These are phyloP conservation scores for Arctium minus DNA, from an alignment of 129 eudicot species.

Conservation along the genomic window DNA sequence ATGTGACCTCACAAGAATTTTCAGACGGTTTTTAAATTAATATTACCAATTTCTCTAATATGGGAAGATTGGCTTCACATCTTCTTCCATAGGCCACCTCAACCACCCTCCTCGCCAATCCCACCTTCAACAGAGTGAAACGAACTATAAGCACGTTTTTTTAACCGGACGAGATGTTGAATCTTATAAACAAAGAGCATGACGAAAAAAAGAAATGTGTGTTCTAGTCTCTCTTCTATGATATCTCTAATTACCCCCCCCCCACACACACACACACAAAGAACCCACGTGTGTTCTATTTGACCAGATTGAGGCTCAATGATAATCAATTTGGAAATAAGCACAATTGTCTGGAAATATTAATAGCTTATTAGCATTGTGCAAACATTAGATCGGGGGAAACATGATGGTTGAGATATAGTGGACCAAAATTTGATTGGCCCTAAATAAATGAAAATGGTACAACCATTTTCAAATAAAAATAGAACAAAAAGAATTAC, in stretches of 20 bases:
- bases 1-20: neutral
- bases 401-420: neutral
- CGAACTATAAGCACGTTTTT: conserved; percentile 7
- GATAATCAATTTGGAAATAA: neutral
- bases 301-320: neutral
- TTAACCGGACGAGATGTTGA: conserved; percentile 8
- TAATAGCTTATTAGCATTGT: too few relatives aligned
- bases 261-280: too few relatives aligned
- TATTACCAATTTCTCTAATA: conserved; percentile 77
- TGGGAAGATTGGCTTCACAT: conserved; percentile 75
- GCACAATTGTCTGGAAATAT: too few relatives aligned
- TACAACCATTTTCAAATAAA: neutral
- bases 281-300: neutral
- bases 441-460: neutral
- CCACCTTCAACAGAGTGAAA: conserved; percentile 53
- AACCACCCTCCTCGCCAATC: conserved; percentile 69
- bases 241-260: neutral
- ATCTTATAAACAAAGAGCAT: conserved; percentile 10
- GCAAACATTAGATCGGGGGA: neutral
- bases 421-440: neutral
- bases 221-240: neutral
- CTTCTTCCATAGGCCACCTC: conserved; percentile 85
- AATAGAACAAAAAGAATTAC: neutral
- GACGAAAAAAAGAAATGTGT: neutral
- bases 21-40: conserved; percentile 6